Evolutionary conservation across 208 protist species (phyloP).

Genomic region (Trypanosoma congolense): DNA sequence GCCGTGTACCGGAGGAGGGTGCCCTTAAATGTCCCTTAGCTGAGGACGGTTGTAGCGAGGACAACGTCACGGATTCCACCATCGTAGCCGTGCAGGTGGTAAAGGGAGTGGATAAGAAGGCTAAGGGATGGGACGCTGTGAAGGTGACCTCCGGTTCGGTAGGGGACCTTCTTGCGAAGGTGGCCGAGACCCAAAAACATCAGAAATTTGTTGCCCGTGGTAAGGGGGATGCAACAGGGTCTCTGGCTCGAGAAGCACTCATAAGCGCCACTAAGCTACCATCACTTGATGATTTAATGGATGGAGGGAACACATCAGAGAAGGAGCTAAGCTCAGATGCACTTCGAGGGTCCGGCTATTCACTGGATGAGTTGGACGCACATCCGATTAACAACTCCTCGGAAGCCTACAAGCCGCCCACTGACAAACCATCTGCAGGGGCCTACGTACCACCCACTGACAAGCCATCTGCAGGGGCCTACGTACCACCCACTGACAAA

Average conservation of each 20-base stretch:
- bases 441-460: conserved; percentile 33
- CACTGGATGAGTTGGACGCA: neutral
- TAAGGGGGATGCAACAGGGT: conserved; percentile 51
- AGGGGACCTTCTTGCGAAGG: conserved; percentile 9
- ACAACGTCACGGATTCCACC: neutral
- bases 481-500: conserved; percentile 26
- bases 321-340: conserved; percentile 17
- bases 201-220: conserved; percentile 74
- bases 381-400: neutral
- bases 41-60: neutral
- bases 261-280: conserved; percentile 50
- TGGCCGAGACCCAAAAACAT: conserved; percentile 22
- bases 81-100: conserved; percentile 26
- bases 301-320: conserved; percentile 15
- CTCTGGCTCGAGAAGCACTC: conserved; percentile 19
- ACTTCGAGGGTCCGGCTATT: neutral
- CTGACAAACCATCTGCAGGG: conserved; percentile 5
- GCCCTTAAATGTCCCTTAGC: too few relatives aligned
- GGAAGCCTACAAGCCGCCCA: conserved; percentile 21
- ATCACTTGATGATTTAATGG: conserved; percentile 53
- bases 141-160: conserved; percentile 12
- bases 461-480: conserved; percentile 24
- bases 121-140: conserved; percentile 55
- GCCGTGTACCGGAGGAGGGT: too few relatives aligned
- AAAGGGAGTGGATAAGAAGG: conserved; percentile 24